Evolutionary conservation across 331 rosid genomes (phyloP), one percentile per base, ranked within the genome.

Genomic region (Quercus phellos): DNA sequence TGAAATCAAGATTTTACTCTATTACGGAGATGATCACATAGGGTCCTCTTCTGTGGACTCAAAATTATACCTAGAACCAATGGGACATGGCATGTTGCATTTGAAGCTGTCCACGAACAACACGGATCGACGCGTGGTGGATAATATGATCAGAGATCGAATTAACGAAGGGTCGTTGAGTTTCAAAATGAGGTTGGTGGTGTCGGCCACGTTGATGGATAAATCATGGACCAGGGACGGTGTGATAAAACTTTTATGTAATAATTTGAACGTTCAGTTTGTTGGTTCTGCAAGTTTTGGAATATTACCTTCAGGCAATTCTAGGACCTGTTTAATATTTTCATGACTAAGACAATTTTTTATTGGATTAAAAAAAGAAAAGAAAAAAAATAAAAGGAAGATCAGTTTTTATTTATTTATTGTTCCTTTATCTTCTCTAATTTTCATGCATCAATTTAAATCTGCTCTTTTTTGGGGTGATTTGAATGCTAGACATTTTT

Each of bases 221-320:
- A 76, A 79, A 13, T 10, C 24, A 0, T 79, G 78, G 78, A 66
- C 72, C 0, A 64, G 77, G 51, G 79, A 63, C 1, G 53, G 55
- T 9, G 32, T 46, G 1, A 30, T 84, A 46, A 80, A 72, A 63
- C 77, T 84, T 2, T 74, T 53, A n/a, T 84, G 87, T 55, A 80
- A 84, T 22, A 38, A 80, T 74, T 42, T 77, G 80, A 73, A 70
- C 51, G 66, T 84, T 24, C 14, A 2, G 5, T 84, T 80, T 26
- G n/a, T 34, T 27, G 77, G 78, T 17, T 26, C 19, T 5, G 27
- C 64, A 13, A 12, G 0, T 34, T 3, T 30, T 43, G 74, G 73
- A 4, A 60, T 19, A 3, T 55, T 34, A 1, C 1, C 35, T 59
- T 16, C 32, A 7, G 76, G 17, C 17, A 21, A 56, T 2, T 17